A percentile compares a stretch with the other conserved stretches of the same genome.
phyloP scores from a whole-genome alignment of 495 filamentous ascomycete genomes.

The Penicillium bialowiezense region DNA sequence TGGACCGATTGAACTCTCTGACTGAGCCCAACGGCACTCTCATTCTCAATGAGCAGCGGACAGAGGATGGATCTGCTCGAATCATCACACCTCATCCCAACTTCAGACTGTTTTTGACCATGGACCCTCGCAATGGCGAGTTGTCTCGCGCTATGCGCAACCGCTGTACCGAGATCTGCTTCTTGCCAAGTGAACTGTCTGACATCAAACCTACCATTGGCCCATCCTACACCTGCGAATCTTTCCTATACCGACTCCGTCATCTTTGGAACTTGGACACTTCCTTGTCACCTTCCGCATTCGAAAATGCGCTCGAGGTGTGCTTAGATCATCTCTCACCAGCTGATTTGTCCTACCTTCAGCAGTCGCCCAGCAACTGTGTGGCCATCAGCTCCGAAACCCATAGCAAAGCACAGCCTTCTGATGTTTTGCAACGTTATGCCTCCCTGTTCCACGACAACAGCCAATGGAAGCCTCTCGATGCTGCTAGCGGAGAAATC shows the following conservation, averaged over 20 bases:
- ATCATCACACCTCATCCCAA: conserved; percentile 78
- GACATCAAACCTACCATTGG: conserved; percentile 16
- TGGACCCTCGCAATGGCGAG: conserved; percentile 91
- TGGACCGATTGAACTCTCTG: conserved; percentile 92
- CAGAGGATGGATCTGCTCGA: conserved; percentile 74
- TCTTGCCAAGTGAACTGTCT: conserved; percentile 42
- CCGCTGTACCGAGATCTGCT: conserved; percentile 83
- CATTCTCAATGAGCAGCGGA: conserved; percentile 88
- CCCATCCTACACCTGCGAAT: conserved; percentile 46
- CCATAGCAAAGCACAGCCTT: conserved; percentile 4
- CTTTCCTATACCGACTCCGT: conserved; percentile 50
- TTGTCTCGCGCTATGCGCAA: conserved; percentile 97
- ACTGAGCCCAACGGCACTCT: conserved; percentile 86
- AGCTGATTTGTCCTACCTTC: conserved; percentile 45
- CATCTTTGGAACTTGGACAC: conserved; percentile 37
- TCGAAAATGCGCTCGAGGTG: conserved; percentile 31
- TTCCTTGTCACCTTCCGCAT: conserved; percentile 11
- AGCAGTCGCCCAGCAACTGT: conserved; percentile 30
- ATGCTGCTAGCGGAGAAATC: conserved; percentile 22
- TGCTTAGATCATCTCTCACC: conserved; percentile 56
- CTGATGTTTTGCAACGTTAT: conserved; percentile 30
- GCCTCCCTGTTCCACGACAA: conserved; percentile 38
- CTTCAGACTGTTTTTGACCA: conserved; percentile 91
- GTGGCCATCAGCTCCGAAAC: conserved; percentile 17
- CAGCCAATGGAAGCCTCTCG: conserved; percentile 33